These are phyloP conservation scores for Obba rivulosa DNA, from an alignment of 768 basidiomycete genomes.

Conservation along the genomic window DNA sequence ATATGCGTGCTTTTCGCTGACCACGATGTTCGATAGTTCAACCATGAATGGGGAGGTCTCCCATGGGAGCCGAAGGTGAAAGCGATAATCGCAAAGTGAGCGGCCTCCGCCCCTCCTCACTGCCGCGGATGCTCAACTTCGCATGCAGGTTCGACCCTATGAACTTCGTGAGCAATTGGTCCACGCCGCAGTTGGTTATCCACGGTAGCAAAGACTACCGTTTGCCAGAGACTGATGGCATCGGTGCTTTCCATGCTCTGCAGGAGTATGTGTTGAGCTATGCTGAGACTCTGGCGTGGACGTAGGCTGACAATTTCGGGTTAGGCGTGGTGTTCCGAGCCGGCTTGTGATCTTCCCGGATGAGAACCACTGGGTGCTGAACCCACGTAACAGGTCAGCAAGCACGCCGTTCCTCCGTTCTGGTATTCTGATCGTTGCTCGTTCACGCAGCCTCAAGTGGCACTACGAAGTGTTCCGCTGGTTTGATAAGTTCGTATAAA, in stretches of 20 bases:
- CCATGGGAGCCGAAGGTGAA: conserved; percentile 67
- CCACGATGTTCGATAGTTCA: conserved; percentile 52
- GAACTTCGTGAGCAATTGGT: conserved; percentile 80
- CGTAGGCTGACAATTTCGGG: background rate
- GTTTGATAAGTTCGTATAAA: conserved; percentile 68
- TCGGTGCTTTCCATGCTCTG: conserved; percentile 80
- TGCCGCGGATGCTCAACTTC: background rate
- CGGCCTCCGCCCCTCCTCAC: background rate
- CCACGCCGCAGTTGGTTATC: conserved; percentile 78
- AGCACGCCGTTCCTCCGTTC: background rate
- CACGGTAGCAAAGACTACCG: conserved; percentile 90
- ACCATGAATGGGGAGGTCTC: conserved; percentile 81
- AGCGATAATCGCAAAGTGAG: conserved; percentile 52
- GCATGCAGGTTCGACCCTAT: conserved; percentile 62
- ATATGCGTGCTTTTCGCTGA: background rate
- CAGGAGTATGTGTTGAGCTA: conserved; percentile 61
- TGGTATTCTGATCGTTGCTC: background rate
- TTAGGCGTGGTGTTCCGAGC: conserved; percentile 64
- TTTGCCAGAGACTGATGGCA: conserved; percentile 78
- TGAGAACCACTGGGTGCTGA: conserved; percentile 91
- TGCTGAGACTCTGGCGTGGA: background rate
- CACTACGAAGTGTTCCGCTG: conserved; percentile 91
- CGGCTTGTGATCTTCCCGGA: conserved; percentile 81
- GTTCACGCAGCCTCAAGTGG: conserved; percentile 71
- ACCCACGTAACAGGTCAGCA: conserved; percentile 67